A percentile compares a stretch with the other conserved stretches of the same genome.
phyloP scores from a whole-genome alignment of 2,329 filamentous ascomycete genomes.

The Diaporthe sp. region DNA sequence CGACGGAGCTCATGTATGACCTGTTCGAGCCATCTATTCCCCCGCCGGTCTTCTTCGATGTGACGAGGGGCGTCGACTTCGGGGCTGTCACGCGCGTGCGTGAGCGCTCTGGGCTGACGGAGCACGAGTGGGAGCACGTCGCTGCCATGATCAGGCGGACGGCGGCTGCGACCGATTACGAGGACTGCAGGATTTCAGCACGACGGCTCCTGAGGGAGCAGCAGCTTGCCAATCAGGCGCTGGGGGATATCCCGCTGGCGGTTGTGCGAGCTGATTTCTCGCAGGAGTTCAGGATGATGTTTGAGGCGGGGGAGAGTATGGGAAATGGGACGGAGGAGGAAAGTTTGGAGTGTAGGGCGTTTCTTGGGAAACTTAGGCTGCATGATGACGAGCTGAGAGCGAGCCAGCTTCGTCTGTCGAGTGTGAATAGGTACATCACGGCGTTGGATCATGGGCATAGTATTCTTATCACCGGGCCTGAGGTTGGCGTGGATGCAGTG shows the following conservation, averaged over 20 bases:
- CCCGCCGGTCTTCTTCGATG: constrained; percentile 2
- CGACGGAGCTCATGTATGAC: constrained; percentile 22
- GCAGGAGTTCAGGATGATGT: constrained; percentile 16
- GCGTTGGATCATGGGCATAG: constrained; percentile 16
- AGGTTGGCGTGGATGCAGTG: constrained; percentile 5
- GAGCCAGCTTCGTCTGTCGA: constrained; percentile 11
- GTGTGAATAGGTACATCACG: constrained; percentile 24
- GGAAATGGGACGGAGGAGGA: constrained; percentile 12
- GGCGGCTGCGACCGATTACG: background rate
- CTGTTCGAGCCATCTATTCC: constrained; percentile 20
- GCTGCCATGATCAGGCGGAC: constrained; percentile 3
- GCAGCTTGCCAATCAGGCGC: constrained; percentile 3
- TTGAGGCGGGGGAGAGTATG: constrained; percentile 2
- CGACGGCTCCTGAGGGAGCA: constrained; percentile 9
- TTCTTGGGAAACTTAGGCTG: constrained; percentile 4
- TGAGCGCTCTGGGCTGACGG: constrained; percentile 7
- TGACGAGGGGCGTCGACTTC: background rate
- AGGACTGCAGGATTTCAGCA: constrained; percentile 15
- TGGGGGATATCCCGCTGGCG: background rate
- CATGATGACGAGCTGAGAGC: constrained; percentile 16
- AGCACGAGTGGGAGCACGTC: constrained; percentile 17
- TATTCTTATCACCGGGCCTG: background rate
- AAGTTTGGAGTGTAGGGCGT: constrained; percentile 10
- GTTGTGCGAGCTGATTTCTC: constrained; percentile 21
- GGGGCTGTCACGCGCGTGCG: constrained; percentile 11